phyloP scores from a whole-genome alignment of 2,329 filamentous ascomycete genomes.

The Simplicillium sp. region DNA sequence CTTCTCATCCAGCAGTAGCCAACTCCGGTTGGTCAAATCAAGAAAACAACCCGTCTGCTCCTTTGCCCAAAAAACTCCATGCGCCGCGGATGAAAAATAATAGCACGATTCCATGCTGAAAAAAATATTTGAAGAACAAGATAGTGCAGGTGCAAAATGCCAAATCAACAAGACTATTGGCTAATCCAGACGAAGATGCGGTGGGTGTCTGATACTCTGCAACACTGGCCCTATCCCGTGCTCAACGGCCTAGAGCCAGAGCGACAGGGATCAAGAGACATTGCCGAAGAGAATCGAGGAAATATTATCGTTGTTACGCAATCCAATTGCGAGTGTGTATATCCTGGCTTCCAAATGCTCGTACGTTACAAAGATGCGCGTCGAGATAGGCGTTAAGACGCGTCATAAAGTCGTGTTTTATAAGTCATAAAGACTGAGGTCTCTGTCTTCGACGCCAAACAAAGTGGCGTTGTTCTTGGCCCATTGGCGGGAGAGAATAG shows the following conservation, averaged over 20 bases:
- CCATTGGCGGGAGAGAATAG: slow-evolving; percentile 86
- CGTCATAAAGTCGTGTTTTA: not conserved
- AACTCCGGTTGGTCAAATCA: slow-evolving; percentile 20
- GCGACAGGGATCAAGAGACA: slow-evolving; percentile 6
- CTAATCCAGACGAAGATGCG: slow-evolving; percentile 14
- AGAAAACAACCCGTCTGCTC: slow-evolving; percentile 22
- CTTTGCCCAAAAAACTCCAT: slow-evolving; percentile 27
- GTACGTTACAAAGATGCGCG: too few relatives aligned
- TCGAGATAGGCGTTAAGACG: too few relatives aligned
- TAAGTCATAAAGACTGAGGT: slow-evolving; percentile 35
- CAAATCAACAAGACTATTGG: slow-evolving; percentile 16
- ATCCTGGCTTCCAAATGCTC: slow-evolving; percentile 5
- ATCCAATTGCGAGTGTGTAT: slow-evolving; percentile 17
- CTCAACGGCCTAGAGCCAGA: slow-evolving; percentile 1
- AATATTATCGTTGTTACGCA: slow-evolving; percentile 24
- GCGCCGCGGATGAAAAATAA: slow-evolving; percentile 28
- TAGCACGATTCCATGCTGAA: slow-evolving; percentile 21
- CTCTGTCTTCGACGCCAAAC: slow-evolving; percentile 43
- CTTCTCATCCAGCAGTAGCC: slow-evolving; percentile 3
- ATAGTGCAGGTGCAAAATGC: slow-evolving; percentile 15
- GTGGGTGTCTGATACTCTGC: slow-evolving; percentile 7
- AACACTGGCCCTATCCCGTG: not conserved
- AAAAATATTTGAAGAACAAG: slow-evolving; percentile 23
- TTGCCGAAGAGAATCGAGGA: slow-evolving; percentile 11
- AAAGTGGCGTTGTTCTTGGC: slow-evolving; percentile 66